Base-by-base conservation (phyloP, 1,284 basidiomycete species). In the Agaricales sp. region DNA sequence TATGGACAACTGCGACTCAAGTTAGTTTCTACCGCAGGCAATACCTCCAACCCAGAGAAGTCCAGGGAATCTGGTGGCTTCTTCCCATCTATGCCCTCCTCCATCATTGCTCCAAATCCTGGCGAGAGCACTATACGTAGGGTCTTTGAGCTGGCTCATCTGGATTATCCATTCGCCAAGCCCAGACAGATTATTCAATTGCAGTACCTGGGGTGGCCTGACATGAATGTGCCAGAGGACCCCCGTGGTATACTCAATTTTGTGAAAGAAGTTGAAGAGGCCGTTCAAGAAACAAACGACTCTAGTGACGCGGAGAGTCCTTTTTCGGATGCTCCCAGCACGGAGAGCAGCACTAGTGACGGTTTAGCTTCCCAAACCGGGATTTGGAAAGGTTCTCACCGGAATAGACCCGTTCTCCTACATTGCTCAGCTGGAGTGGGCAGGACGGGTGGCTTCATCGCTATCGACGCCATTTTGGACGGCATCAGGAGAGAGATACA, bases 381-480 rank as follows among this genome's bases (percentile, higher is more conserved):
- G 79, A 84, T 50, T 57, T 65, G 12, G 63, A 35, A 35, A n/a
- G 30, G 30, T n/a, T 11, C n/a, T 35, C 8, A 35, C 8, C 11
- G 30, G n/a, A 35, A n/a, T n/a, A 35, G 30, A n/a, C 83, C 84
- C 0, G 73, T 88, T 12, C 59, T 90, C 37, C 61, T 90, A 52
- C 83, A 89, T 67, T 93, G 91, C 61, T 92, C 90, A 16, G 92
- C 92, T 0, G 92, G 92, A 13, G 90, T 95, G 2, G 92, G 92
- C 0, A 76, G 92, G 35, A 96, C 93, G 0, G 92, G 92, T 20
- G 89, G 88, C 37, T 96, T 89, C 63, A 92, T 96, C 59, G 80
- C 88, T 11, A 78, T 94, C 2, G 91, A 94, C 63, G 85, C 92
- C 1, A 74, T 93, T 35, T 67, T 94, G 39, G 90, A 94, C 59